phyloP scores from a whole-genome alignment of 306 rosid species.

The Trichosanthes truncata region DNA sequence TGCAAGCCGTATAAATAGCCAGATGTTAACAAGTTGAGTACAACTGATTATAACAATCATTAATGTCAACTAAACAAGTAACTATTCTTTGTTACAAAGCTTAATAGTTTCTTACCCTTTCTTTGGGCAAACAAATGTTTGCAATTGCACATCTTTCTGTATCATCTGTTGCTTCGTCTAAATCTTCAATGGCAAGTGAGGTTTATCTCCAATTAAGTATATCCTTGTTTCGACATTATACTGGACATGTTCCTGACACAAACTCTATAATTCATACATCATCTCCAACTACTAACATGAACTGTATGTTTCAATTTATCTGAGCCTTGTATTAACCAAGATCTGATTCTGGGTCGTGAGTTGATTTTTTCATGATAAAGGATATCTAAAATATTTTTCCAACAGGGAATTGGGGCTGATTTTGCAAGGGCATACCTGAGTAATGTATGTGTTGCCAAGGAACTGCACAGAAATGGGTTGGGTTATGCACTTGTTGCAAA shows the following conservation, averaged over 20 bases:
- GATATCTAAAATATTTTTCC: not conserved
- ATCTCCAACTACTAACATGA: not conserved
- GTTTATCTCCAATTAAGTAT: not conserved
- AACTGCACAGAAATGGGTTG: constrained; percentile 76
- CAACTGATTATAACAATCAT: too few species aligned
- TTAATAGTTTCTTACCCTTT: too few species aligned
- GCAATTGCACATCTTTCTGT: not conserved
- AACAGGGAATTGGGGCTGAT: constrained; percentile 56
- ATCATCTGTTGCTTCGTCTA: not conserved
- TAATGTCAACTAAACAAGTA: too few species aligned
- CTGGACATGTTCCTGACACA: not conserved
- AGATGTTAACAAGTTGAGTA: too few species aligned
- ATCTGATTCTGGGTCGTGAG: not conserved
- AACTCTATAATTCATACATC: not conserved
- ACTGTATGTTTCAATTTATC: not conserved
- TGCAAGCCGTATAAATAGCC: too few species aligned
- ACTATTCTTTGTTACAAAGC: too few species aligned
- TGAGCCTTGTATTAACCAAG: not conserved
- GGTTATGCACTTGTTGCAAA: constrained; percentile 60
- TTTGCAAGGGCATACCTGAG: constrained; percentile 86
- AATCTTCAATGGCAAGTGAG: not conserved
- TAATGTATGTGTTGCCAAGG: constrained; percentile 84
- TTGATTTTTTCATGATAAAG: not conserved
- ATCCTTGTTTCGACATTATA: not conserved
- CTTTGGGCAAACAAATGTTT: too few species aligned